Base-by-base conservation (phyloP, 2,329 filamentous ascomycete genomes). In the Magnaporthiopsis rhizophila region DNA sequence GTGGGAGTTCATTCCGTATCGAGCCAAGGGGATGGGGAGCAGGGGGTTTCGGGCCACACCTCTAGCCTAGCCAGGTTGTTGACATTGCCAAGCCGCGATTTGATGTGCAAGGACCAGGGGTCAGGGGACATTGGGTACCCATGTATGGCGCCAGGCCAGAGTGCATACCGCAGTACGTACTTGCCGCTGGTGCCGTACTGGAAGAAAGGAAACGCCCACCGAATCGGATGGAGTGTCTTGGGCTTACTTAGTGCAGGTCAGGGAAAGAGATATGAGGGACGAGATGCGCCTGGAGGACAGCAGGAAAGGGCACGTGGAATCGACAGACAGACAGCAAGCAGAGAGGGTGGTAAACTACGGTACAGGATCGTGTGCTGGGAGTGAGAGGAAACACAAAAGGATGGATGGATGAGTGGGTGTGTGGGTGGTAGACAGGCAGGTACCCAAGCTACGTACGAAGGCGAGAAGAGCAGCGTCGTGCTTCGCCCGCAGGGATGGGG, bases 21-120 rank as follows among this genome's bases (percentile, higher is more conserved):
- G 45, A n/a, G 45, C 15, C 18, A 53, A 62, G 65, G 60, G 64
- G 58, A 64, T 64, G 34, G 64, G 34, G 62, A 63, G 63, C 59
- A 58, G 59, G 21, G 24, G 58, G 62, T 53, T 53, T 53, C 63
- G 63, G 59, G 66, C 67, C 69, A 65, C 65, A 65, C 65, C 67
- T 69, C 67, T 70, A 69, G 68, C 65, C 60, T 67, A 71, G 68
- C 69, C 68, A 68, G 67, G 65, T 69, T 67, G 67, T 68, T 66
- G 66, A 67, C 66, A 65, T 61, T 69, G 62, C 68, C 70, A 70
- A 71, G 70, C 70, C 67, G 69, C 69, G 65, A 68, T 65, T 66
- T 66, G 61, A 66, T 62, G 64, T 58, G 65, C 65, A 64, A 64
- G 65, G 64, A 58, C 61, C 62, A 50, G 65, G 65, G 34, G 34